These are phyloP conservation scores for Acanthamoeba healyi DNA, from an alignment of 208 protist species.

Conservation along the genomic window DNA sequence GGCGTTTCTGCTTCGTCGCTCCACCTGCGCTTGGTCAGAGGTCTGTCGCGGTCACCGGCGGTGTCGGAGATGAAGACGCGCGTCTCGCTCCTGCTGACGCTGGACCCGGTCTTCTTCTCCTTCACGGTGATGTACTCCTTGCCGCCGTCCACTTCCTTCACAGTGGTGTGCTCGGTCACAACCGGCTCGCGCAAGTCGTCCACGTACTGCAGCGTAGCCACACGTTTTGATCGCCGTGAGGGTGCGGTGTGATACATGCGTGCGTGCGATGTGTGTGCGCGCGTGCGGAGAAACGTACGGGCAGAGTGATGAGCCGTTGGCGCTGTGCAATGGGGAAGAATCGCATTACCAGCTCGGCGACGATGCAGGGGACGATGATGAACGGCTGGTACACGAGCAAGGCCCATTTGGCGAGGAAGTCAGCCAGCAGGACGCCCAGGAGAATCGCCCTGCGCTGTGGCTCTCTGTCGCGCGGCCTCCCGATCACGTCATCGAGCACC, in stretches of 20 bases:
- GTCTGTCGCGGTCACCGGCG: background rate
- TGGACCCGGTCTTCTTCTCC: background rate
- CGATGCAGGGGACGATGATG: background rate
- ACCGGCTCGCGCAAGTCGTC: too few species aligned
- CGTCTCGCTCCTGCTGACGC: background rate
- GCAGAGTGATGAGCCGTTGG: background rate
- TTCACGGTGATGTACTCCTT: background rate
- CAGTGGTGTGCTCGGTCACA: background rate
- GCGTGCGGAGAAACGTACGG: background rate
- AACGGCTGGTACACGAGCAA: slow-evolving; percentile 4
- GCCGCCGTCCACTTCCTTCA: background rate
- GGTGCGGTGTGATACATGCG: too few species aligned
- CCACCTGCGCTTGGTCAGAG: too few species aligned
- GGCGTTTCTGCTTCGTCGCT: too few species aligned
- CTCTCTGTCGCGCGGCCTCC: background rate
- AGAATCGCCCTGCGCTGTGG: background rate
- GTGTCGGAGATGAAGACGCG: background rate
- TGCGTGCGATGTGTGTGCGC: background rate
- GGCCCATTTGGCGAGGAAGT: background rate
- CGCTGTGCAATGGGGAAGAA: background rate
- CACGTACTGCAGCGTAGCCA: too few species aligned
- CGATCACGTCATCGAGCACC: background rate
- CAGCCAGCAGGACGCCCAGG: background rate
- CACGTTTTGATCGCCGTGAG: too few species aligned
- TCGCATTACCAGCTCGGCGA: background rate